A percentile compares a stretch with the other conserved stretches of the same genome.
phyloP scores from a whole-genome alignment of 257 asterid species.

The Penstemon eatonii region DNA sequence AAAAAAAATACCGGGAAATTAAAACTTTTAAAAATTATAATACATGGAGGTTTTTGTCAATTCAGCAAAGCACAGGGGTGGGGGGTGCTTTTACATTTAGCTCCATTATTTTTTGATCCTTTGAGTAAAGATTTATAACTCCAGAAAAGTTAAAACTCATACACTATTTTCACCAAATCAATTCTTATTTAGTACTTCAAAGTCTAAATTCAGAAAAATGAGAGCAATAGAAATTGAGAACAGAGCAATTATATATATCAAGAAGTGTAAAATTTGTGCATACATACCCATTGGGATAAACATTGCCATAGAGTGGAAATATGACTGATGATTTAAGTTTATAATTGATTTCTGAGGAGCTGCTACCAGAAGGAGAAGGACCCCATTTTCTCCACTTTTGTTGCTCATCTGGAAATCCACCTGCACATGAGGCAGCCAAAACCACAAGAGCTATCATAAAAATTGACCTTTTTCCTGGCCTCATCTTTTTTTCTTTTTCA shows the following conservation, averaged over 20 bases:
- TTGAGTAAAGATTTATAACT: not conserved
- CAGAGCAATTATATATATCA: not conserved
- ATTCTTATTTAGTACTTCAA: not conserved
- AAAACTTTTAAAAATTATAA: too few species aligned
- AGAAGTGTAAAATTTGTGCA: not conserved
- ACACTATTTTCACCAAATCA: not conserved
- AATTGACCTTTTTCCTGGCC: constrained; percentile 28
- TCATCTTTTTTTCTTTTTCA: constrained; percentile 37
- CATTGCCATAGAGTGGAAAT: constrained; percentile 80
- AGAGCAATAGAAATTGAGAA: not conserved
- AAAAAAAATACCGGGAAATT: too few species aligned
- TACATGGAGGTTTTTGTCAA: too few species aligned
- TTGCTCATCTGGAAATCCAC: constrained; percentile 42
- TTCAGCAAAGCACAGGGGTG: too few species aligned
- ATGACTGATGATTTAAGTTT: constrained; percentile 54
- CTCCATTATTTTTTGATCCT: too few species aligned
- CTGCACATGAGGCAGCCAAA: constrained; percentile 44
- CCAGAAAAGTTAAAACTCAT: not conserved
- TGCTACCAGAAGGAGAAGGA: constrained; percentile 43
- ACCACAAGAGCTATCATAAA: constrained; percentile 36
- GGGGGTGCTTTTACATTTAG: too few species aligned
- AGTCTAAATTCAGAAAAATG: constrained; percentile 4
- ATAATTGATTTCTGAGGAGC: constrained; percentile 35
- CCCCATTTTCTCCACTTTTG: constrained; percentile 61
- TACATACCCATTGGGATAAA: constrained; percentile 86